Evolutionary conservation across 805 yeast genomes (phyloP).

Genomic region (Wickerhamomyces kurtzmanii): DNA sequence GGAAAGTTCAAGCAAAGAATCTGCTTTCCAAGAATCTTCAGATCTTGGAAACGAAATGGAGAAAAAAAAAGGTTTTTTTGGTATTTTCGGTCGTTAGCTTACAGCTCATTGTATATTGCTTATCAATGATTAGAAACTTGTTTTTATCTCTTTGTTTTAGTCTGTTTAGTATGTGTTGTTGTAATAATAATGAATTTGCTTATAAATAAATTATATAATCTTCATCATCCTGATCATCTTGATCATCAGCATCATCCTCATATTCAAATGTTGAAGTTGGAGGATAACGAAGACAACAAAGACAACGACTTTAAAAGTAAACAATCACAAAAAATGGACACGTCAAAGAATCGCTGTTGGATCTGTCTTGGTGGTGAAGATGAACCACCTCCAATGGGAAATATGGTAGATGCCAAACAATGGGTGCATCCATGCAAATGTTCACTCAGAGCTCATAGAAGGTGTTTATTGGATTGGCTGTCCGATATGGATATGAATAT

Average conservation of each 20-base stretch:
- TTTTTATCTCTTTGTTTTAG: background rate
- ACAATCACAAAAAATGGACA: background rate
- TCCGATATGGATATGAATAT: conserved; percentile 17
- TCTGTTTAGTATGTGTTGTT: conserved; percentile 8
- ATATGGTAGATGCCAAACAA: conserved; percentile 19
- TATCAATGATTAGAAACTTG: background rate
- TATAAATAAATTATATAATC: conserved; percentile 10
- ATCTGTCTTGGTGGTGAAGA: conserved; percentile 9
- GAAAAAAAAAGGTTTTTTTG: conserved; percentile 63
- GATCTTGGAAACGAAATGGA: conserved; percentile 20
- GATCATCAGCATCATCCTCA: too few species aligned
- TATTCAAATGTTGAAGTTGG: too few species aligned
- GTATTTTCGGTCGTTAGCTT: conserved; percentile 49
- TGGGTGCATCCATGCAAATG: conserved; percentile 28
- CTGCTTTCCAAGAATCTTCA: conserved; percentile 1
- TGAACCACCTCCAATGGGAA: conserved; percentile 5
- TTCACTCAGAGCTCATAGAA: conserved; percentile 25
- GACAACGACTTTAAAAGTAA: conserved; percentile 1
- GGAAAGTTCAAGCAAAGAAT: conserved; percentile 10
- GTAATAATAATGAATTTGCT: conserved; percentile 8
- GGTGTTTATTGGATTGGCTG: conserved; percentile 26
- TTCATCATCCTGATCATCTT: conserved; percentile 12
- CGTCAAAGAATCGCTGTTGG: conserved; percentile 7
- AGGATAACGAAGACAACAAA: conserved; percentile 2
- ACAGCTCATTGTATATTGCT: background rate